Base-by-base conservation (phyloP, 78 protist species). In the Speleostelium caveatum region DNA sequence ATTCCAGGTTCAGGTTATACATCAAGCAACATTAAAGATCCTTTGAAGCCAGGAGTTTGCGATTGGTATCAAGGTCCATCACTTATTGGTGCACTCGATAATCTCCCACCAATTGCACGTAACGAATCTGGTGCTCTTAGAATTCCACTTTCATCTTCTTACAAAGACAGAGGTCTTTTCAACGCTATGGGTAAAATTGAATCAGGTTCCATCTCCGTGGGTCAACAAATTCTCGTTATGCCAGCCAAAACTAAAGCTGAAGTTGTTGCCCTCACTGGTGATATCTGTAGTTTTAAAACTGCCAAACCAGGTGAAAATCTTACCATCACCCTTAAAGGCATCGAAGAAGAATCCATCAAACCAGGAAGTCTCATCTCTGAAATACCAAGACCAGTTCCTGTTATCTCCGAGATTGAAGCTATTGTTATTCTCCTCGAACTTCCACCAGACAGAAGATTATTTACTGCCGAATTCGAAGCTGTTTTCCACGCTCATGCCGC, bases 1-100 rank as follows among this genome's bases (percentile, higher is more conserved):
- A 28, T 97, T 79, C 99, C 99, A 19, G 89, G 95, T 42, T 94
- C 99, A 2, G 99, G 99, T 33, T 75, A 76, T 38, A 36, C 90
- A 19, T 98, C 99, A 0, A 22, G 3, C 66, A 94, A 95, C 86
- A 86, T 98, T n/a, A 61, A 62, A 73, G 94, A 71, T 8, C 80
- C 69, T 32, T 14, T 95, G 33, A n/a, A 63, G 21, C 63, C 41
- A 33, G 88, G 49, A 5, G 30, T 63, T 7, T 96, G 96, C 66
- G 71, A 93, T 19, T 98, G 97, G 97, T 96, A 67, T 75, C 32
- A n/a, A 7, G 98, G 99, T 41, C 95, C 80, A 14, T 71, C 97
- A 22, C 92, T 97, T 10, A 62, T 96, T 45, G 92, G 59, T n/a
- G 7, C 86, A 21, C 96, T 98, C 35, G 98, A 98, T 66, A 1